phyloP scores from a whole-genome alignment of 2,329 filamentous ascomycete genomes.

The Fusarium sp. region DNA sequence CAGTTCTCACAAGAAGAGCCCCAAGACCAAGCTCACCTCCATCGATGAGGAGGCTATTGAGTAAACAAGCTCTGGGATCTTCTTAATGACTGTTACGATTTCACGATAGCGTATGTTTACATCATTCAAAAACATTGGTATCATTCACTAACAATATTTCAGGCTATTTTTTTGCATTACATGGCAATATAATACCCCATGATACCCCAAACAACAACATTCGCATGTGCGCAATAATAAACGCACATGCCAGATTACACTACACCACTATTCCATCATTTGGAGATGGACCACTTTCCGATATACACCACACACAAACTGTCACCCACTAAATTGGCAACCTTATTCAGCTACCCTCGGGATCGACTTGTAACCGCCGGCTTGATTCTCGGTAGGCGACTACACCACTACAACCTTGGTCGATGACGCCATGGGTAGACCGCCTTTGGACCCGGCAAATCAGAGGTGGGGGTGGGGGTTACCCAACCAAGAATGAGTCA shows the following conservation, averaged over 20 bases:
- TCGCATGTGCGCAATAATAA: constrained; percentile 38
- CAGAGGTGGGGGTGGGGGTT: constrained; percentile 32
- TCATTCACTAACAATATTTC: constrained; percentile 36
- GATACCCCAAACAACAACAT: constrained; percentile 44
- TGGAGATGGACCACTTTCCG: constrained; percentile 20
- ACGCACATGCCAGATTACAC: constrained; percentile 40
- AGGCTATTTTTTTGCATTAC: constrained; percentile 46
- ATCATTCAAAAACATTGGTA: neutral
- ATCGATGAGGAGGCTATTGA: constrained; percentile 62
- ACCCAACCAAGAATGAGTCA: constrained; percentile 38
- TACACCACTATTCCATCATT: constrained; percentile 39
- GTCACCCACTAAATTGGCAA: constrained; percentile 20
- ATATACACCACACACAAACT: constrained; percentile 21
- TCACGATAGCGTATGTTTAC: constrained; percentile 45
- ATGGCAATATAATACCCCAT: constrained; percentile 46
- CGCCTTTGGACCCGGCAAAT: constrained; percentile 27
- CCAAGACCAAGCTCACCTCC: constrained; percentile 60
- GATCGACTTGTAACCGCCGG: constrained; percentile 32
- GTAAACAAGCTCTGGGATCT: constrained; percentile 44
- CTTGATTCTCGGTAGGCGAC: constrained; percentile 27
- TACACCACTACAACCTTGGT: constrained; percentile 25
- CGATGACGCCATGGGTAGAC: constrained; percentile 40
- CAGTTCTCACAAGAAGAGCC: constrained; percentile 61
- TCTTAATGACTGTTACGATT: constrained; percentile 48
- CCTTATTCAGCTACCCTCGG: constrained; percentile 22